Conservation (phyloP, 2,329 filamentous ascomycete species). For the Drechmeria coniospora region DNA sequence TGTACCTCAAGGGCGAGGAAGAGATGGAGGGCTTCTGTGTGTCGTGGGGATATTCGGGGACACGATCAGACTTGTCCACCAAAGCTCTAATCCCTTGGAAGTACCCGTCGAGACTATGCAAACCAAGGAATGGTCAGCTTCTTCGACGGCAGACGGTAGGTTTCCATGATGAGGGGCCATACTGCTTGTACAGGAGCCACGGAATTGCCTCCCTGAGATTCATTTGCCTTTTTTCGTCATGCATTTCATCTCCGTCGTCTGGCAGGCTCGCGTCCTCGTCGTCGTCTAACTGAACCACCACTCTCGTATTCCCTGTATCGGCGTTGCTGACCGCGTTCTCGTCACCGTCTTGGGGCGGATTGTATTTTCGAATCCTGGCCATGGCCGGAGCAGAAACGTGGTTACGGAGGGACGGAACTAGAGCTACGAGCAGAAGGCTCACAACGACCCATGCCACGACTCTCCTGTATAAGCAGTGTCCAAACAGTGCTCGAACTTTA, state of each 20-base stretch:
- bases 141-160: too few relatives aligned
- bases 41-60: conserved; percentile 55
- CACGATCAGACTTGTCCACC: conserved; percentile 45
- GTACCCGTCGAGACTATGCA: conserved; percentile 68
- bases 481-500: conserved; percentile 31
- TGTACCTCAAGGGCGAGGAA: too few relatives aligned
- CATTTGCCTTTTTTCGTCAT: conserved; percentile 14
- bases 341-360: neutral
- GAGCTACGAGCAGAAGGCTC: conserved; percentile 22
- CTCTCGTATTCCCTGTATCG: neutral
- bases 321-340: too few relatives aligned
- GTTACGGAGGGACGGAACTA: conserved; percentile 22
- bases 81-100: conserved; percentile 63
- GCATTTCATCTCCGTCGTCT: conserved; percentile 10
- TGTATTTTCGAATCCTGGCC: conserved; percentile 1
- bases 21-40: conserved; percentile 17
- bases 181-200: conserved; percentile 25
- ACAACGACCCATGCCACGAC: conserved; percentile 34
- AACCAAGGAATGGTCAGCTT: too few relatives aligned
- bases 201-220: conserved; percentile 15
- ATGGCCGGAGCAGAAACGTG: conserved; percentile 7
- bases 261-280: neutral
- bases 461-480: conserved; percentile 36
- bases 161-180: conserved; percentile 5
- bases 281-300: neutral